Conservation (phyloP, 306 rosid genomes). For the Astragalus glycyphyllos region DNA sequence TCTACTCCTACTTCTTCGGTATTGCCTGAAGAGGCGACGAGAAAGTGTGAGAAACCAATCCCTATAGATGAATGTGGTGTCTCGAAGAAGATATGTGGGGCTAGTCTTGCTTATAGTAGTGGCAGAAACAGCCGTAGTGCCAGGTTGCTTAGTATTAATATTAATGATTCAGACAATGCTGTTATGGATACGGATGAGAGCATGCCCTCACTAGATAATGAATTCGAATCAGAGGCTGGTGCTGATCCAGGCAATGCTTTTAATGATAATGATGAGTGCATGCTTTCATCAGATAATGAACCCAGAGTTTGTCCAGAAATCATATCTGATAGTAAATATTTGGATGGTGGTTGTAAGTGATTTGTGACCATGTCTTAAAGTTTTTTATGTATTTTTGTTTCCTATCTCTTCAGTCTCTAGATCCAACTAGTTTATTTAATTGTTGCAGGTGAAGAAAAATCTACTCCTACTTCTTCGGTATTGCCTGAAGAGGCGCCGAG, state of each 20-base stretch:
- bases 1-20: constrained; percentile 6
- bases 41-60: not conserved
- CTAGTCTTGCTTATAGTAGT: constrained; percentile 24
- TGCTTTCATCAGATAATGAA: not conserved
- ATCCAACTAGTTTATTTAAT: not conserved
- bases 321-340: constrained; percentile 30
- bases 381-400: not conserved
- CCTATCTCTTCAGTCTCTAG: not conserved
- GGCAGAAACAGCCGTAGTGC: constrained; percentile 11
- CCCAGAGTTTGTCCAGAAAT: constrained; percentile 16
- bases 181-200: not conserved
- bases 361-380: not conserved
- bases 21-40: not conserved
- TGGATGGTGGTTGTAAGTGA: not conserved
- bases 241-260: constrained; percentile 34
- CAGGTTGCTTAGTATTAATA: constrained; percentile 24
- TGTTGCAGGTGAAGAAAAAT: constrained; percentile 18
- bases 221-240: constrained; percentile 31
- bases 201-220: not conserved
- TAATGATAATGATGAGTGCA: constrained; percentile 5
- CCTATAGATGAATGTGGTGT: not conserved
- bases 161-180: constrained; percentile 2
- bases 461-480: constrained; percentile 10
- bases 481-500: not conserved
- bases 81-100: constrained; percentile 25